Base-by-base conservation (phyloP, 345 rosid species). In the Firmiana major region DNA sequence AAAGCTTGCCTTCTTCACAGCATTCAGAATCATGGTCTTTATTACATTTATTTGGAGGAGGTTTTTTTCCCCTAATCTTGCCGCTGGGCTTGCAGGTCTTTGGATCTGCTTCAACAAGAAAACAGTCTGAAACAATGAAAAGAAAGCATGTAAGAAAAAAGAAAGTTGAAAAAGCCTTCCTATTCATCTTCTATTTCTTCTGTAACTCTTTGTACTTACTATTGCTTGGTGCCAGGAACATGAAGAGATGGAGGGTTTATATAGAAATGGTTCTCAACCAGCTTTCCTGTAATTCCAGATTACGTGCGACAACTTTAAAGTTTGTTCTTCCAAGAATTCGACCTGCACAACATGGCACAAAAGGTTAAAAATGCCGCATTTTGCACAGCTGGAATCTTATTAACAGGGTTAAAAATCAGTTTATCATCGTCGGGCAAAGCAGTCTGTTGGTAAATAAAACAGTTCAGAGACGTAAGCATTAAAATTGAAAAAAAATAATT, bases 81-180 rank as follows among this genome's bases (percentile, higher is more conserved):
- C 63, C 63, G 13, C 75, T 71, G 11, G 46, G 46, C 12, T 53
- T 53, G 75, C 63, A 71, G 3, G 75, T 51, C 4, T 19, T 0
- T 43, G 54, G 17, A 49, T 49, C 45, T 28, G 17, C 63, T 31
- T 71, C 45, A 53, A 73, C 65, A 26, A 55, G 24, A 13, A 58
- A 73, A 73, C 76, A 6, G 7, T 54, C 65, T 54, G 64, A n/a
- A 73, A 36, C 2, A 58, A 73, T 51, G 26, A 42, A 21, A 73
- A 73, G 19, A 16, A 70, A 70, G 11, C 64, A 73, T n/a, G 9
- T 0, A 7, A 73, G 15, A 38, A 73, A 31, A 42, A 55, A 42
- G 31, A 55, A 6, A 38, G 34, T n/a, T 3, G 49, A 36, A 22
- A 38, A 40, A 38, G 2, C 7, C 28, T 53, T 53, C 62, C 4